A percentile compares a stretch with the other conserved stretches of the same genome.
Conservation (phyloP, 257 asterid genomes). For the Ophiorrhiza pumila region DNA sequence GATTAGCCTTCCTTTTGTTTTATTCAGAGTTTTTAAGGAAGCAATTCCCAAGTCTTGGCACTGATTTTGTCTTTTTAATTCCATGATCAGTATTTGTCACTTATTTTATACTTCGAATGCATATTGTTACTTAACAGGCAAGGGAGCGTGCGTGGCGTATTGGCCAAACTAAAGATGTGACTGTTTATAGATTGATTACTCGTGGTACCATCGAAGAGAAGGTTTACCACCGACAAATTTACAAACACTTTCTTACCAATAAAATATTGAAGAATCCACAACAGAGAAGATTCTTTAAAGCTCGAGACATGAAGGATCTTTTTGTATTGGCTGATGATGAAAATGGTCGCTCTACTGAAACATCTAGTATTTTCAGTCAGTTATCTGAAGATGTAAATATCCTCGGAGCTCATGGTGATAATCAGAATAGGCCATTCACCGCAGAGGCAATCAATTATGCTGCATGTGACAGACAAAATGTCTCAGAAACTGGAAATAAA, state of each 20-base stretch:
- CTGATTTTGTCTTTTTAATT: neutral
- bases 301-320: constrained; percentile 98
- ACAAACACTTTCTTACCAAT: constrained; percentile 92
- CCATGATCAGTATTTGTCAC: neutral
- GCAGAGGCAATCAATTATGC: constrained; percentile 24
- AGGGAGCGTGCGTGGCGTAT: constrained; percentile 99
- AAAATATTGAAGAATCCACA: constrained; percentile 95
- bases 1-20: neutral
- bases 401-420: constrained; percentile 48
- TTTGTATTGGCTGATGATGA: constrained; percentile 80
- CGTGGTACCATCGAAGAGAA: constrained; percentile 99
- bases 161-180: constrained; percentile 92
- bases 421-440: constrained; percentile 26
- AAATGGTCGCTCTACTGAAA: constrained; percentile 71
- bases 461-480: constrained; percentile 28
- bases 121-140: constrained; percentile 50
- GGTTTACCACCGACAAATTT: constrained; percentile 96
- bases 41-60: neutral
- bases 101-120: constrained; percentile 13
- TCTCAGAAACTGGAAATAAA: constrained; percentile 26
- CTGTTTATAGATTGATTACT: constrained; percentile 86
- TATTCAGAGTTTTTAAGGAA: neutral
- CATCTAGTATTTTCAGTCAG: constrained; percentile 80
- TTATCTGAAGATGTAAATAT: constrained; percentile 63
- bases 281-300: constrained; percentile 91